These are phyloP conservation scores for Chiua sp. DNA, from an alignment of 1,284 basidiomycete species.

Conservation along the genomic window DNA sequence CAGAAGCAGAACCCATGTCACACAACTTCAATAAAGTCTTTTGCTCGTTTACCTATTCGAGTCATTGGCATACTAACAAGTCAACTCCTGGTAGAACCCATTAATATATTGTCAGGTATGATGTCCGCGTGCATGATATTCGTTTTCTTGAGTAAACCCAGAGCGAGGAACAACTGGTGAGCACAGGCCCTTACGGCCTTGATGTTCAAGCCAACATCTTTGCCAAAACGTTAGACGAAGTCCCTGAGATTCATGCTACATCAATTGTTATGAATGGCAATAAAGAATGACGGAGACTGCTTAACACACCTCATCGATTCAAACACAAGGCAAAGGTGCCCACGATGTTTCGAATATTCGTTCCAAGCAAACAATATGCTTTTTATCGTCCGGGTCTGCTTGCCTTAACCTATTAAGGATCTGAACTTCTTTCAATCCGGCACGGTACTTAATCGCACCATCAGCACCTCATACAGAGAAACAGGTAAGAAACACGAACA, in stretches of 20 bases:
- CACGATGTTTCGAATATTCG: constrained; percentile 96
- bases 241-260: constrained; percentile 96
- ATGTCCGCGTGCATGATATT: constrained; percentile 99
- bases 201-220: constrained; percentile 96
- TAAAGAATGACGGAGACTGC: not conserved
- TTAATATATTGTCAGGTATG: constrained; percentile 96
- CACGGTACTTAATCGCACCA: constrained; percentile 79
- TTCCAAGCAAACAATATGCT: constrained; percentile 92
- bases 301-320: constrained; percentile 84
- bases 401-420: constrained; percentile 88
- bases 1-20: constrained; percentile 95
- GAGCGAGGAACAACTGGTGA: constrained; percentile 92
- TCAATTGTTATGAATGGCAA: constrained; percentile 16
- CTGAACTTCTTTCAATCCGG: constrained; percentile 91
- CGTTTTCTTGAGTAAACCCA: constrained; percentile 86
- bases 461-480: constrained; percentile 8
- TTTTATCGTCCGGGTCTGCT: constrained; percentile 96
- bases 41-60: constrained; percentile 85
- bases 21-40: constrained; percentile 96
- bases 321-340: constrained; percentile 97
- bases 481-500: constrained; percentile 61
- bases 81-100: constrained; percentile 43
- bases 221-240: constrained; percentile 98
- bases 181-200: constrained; percentile 97
- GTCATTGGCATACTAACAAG: constrained; percentile 16